Conservation (phyloP, 305 asterid genomes). For the Fraxinus albicans region DNA sequence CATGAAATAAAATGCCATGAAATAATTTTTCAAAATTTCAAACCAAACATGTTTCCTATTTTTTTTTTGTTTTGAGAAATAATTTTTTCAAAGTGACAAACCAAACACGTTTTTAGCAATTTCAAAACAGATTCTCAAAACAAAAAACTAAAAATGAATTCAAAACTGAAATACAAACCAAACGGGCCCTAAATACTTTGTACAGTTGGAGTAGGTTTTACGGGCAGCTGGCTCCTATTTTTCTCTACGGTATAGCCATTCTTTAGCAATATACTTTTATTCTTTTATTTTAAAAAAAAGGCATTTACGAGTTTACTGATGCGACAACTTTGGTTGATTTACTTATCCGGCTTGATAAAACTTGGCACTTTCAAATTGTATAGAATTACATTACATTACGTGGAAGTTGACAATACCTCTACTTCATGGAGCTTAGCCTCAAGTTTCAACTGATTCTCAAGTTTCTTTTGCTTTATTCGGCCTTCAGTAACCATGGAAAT, state of each 20-base stretch:
- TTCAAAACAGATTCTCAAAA: no score
- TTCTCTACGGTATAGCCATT: background rate
- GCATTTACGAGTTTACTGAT: background rate
- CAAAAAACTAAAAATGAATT: no score
- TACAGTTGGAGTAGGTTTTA: background rate
- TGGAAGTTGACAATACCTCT: slow-evolving; percentile 42
- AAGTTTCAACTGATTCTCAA: slow-evolving; percentile 60
- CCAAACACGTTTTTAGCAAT: no score
- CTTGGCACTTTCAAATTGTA: background rate
- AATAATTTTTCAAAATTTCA: no score
- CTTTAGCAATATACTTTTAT: background rate
- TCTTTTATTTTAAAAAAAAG: background rate
- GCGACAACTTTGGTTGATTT: background rate
- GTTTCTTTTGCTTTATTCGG: slow-evolving; percentile 49
- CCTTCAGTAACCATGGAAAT: slow-evolving; percentile 57
- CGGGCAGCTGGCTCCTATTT: background rate
- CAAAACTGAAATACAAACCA: no score
- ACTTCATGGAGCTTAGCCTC: slow-evolving; percentile 72
- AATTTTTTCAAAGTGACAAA: no score
- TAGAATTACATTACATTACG: background rate
- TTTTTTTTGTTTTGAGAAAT: no score
- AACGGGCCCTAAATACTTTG: background rate
- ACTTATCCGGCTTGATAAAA: background rate
- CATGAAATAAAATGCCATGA: no score
- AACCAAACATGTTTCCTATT: no score